Conservation (phyloP, 2,329 filamentous ascomycete species). For the Malbranchea cinnamomea region DNA sequence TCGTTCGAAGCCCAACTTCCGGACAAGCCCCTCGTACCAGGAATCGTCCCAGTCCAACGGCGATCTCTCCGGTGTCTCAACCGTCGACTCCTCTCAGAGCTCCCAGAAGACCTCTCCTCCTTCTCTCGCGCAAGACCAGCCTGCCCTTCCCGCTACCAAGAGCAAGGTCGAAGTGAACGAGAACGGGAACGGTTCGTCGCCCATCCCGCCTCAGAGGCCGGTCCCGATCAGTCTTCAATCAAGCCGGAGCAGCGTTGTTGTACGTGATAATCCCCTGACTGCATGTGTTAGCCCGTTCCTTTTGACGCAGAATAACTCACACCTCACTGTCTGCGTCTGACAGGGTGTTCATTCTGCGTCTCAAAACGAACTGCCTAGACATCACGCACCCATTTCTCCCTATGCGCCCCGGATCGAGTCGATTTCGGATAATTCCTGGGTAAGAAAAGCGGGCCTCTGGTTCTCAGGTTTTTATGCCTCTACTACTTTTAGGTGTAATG, state of each 20-base stretch:
- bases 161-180: constrained; percentile 27
- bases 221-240: constrained; percentile 24
- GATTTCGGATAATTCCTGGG: constrained; percentile 69
- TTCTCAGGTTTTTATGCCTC: too few relatives aligned
- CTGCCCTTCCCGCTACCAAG: constrained; percentile 36
- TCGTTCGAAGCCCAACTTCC: constrained; percentile 61
- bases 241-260: constrained; percentile 29
- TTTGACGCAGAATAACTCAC: too few relatives aligned
- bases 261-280: constrained; percentile 14
- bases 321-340: too few relatives aligned
- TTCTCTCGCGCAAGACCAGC: constrained; percentile 51
- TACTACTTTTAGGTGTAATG: too few relatives aligned
- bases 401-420: constrained; percentile 71
- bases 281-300: too few relatives aligned
- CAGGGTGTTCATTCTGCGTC: too few relatives aligned
- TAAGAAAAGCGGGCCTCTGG: constrained; percentile 32
- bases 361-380: too few relatives aligned
- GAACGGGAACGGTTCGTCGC: constrained; percentile 20
- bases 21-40: constrained; percentile 18
- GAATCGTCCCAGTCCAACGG: constrained; percentile 27
- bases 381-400: constrained; percentile 51
- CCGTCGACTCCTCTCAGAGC: constrained; percentile 43
- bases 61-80: constrained; percentile 25
- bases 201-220: constrained; percentile 34
- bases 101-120: constrained; percentile 57